Percentiles rank a stretch among this genome's conserved stretches.
phyloP scores from a whole-genome alignment of 768 basidiomycete genomes.

The Naematelia aurantialba region DNA sequence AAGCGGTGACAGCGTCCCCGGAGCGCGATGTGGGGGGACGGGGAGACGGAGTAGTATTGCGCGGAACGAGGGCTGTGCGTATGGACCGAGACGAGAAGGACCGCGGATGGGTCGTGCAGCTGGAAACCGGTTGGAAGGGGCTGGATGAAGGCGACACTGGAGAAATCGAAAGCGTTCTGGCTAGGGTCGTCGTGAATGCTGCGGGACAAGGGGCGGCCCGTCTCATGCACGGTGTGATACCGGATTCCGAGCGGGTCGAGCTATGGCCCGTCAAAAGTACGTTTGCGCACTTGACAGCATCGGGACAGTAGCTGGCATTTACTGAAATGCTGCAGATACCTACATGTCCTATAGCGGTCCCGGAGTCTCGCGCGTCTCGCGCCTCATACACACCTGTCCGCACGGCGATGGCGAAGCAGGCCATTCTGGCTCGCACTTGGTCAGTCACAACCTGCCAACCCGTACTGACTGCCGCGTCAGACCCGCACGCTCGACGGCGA shows the following conservation, averaged over 20 bases:
- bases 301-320: background rate
- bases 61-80: conserved; percentile 76
- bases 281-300: conserved; percentile 1
- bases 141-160: conserved; percentile 50
- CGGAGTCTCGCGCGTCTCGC: conserved; percentile 63
- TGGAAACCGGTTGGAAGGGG: conserved; percentile 56
- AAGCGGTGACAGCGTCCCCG: background rate
- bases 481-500: conserved; percentile 72
- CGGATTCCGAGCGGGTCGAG: conserved; percentile 15
- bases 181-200: conserved; percentile 75
- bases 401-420: conserved; percentile 63
- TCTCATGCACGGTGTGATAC: conserved; percentile 36
- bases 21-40: too few species aligned
- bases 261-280: conserved; percentile 41
- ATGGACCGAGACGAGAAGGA: conserved; percentile 61
- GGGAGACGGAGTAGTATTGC: conserved; percentile 57
- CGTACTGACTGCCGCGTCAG: conserved; percentile 10
- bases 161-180: conserved; percentile 62
- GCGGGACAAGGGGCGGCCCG: conserved; percentile 39
- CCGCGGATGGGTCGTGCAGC: conserved; percentile 85
- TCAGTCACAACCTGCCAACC: conserved; percentile 16
- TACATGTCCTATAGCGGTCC: conserved; percentile 84
- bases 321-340: conserved; percentile 48
- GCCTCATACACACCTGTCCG: conserved; percentile 90
- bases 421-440: conserved; percentile 83